Conservation (phyloP, 352 stramenopile species). For the Globisporangium yorkense region DNA sequence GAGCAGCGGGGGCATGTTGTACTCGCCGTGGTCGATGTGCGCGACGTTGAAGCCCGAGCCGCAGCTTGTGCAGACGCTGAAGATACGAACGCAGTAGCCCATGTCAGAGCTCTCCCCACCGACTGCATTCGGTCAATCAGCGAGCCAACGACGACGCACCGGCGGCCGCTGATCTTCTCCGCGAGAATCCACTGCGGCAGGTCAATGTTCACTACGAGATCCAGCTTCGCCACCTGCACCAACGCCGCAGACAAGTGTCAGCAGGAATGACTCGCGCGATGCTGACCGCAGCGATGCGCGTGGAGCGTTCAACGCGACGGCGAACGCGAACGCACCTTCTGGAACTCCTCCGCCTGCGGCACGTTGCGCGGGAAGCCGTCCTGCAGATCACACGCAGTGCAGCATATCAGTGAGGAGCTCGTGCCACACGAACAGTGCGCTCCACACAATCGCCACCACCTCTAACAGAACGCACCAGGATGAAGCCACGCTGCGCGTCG, state of each 20-base stretch:
- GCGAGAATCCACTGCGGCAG: constrained; percentile 83
- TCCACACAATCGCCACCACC: background rate
- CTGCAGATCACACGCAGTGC: constrained; percentile 7
- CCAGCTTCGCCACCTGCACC: constrained; percentile 45
- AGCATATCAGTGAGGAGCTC: background rate
- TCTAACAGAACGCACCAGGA: constrained; percentile 36
- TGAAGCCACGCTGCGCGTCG: constrained; percentile 77
- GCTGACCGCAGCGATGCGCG: background rate
- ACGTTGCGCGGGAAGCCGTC: constrained; percentile 89
- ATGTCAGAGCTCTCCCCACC: background rate
- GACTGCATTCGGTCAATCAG: background rate
- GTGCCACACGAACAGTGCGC: background rate
- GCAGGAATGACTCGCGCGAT: background rate
- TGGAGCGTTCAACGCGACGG: no score
- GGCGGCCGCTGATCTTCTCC: constrained; percentile 86
- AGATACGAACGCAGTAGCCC: background rate
- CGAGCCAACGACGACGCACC: constrained; percentile 24
- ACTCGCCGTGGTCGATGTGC: constrained; percentile 80
- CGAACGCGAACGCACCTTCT: constrained; percentile 23
- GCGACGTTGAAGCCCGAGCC: constrained; percentile 87
- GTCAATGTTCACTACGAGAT: constrained; percentile 87
- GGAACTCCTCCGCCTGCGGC: constrained; percentile 80
- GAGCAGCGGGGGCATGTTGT: constrained; percentile 87
- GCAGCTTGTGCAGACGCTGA: constrained; percentile 77
- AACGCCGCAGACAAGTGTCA: background rate